Conservation (phyloP, 257 asterid genomes). For the Dorcoceras hygrometricum region DNA sequence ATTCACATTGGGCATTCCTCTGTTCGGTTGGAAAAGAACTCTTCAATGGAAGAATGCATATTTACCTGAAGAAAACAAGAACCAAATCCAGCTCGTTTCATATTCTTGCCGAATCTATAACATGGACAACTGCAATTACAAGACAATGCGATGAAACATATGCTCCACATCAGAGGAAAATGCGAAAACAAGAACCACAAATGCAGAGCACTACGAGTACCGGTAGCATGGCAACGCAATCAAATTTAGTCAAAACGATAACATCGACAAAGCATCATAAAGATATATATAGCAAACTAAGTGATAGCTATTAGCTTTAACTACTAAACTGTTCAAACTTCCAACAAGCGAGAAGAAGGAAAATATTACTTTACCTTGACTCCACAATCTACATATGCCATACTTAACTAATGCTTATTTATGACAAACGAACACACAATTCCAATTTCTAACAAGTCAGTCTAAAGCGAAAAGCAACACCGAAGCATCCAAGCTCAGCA, state of each 20-base stretch:
- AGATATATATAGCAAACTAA: not conserved
- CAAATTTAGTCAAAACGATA: conserved; percentile 15
- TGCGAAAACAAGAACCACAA: conserved; percentile 9
- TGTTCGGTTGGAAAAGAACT: not conserved
- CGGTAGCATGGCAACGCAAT: not conserved
- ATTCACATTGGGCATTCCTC: not conserved
- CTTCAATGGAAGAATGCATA: conserved; percentile 4
- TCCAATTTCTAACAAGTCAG: not conserved
- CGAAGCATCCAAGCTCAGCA: not conserved
- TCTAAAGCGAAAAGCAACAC: conserved; percentile 14
- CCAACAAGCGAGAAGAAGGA: not conserved
- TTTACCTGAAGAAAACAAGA: conserved; percentile 87
- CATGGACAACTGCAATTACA: conserved; percentile 87
- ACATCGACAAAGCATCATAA: not conserved
- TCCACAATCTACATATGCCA: not conserved
- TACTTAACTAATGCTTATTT: not conserved
- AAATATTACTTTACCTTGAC: not conserved
- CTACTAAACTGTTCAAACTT: not conserved
- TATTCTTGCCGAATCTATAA: conserved; percentile 93
- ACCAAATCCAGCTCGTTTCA: conserved; percentile 91
- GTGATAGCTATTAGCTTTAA: not conserved
- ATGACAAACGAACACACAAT: not conserved
- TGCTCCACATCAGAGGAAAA: conserved; percentile 8
- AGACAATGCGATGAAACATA: conserved; percentile 24
- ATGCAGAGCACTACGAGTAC: conserved; percentile 1